phyloP scores from a whole-genome alignment of 106 monocot genomes.

The Allium fistulosum region DNA sequence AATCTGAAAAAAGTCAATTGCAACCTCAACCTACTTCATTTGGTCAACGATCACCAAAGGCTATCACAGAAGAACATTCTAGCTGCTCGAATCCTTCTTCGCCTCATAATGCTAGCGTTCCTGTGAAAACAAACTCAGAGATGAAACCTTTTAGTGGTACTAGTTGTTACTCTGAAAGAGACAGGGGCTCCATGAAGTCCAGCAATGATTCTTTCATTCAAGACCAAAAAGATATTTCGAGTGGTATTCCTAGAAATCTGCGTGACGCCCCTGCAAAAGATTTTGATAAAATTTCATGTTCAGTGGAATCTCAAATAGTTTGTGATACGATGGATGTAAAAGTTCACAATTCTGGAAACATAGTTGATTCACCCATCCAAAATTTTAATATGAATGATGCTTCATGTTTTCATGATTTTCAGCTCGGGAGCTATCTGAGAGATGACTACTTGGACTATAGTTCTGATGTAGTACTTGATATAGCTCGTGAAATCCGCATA shows the following conservation, averaged over 20 bases:
- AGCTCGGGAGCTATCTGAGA: neutral
- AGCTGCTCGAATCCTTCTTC: conserved; percentile 5
- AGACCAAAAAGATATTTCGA: neutral
- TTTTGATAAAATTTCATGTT: no score
- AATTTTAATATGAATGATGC: neutral
- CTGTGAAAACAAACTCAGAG: conserved; percentile 2
- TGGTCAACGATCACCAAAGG: conserved; percentile 7
- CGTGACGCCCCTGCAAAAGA: neutral
- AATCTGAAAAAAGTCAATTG: neutral
- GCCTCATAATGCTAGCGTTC: neutral
- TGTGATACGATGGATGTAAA: no score
- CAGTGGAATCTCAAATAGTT: no score
- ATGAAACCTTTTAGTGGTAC: neutral
- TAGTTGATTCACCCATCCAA: neutral
- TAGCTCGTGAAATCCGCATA: neutral
- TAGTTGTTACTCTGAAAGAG: no score
- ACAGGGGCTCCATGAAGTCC: conserved; percentile 1
- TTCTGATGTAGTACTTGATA: conserved; percentile 3
- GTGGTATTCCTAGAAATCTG: neutral
- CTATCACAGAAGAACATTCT: conserved; percentile 8
- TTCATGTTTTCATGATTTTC: conserved; percentile 5
- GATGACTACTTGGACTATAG: conserved; percentile 1
- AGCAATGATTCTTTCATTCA: conserved; percentile 3
- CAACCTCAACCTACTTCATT: conserved; percentile 11
- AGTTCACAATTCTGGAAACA: no score